Base-by-base conservation (phyloP, 2,329 filamentous ascomycete species). In the Beauveria sp. region DNA sequence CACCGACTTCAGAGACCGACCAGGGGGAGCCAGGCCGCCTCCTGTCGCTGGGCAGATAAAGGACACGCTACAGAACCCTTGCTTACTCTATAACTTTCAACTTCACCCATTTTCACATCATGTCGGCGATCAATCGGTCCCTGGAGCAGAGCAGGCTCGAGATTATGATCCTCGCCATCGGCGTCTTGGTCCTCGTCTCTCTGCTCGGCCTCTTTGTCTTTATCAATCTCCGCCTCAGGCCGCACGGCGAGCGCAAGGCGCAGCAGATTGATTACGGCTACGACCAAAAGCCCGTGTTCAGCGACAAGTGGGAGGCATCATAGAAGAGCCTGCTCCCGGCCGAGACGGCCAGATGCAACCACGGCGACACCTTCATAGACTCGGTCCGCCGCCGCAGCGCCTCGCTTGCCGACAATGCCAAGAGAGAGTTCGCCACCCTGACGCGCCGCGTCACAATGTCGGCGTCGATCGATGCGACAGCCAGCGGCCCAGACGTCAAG, bases 141-240 rank as follows among this genome's bases (percentile, higher is more conserved):
- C 46, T 70, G 48, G 69, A 73, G n/a, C 64, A 69, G 40, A 69
- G 65, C 60, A 68, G 68, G 49, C 61, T 73, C 42, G 73, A 76
- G 64, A 73, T 76, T 50, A 56, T 71, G 43, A 64, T 75, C 28
- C 64, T 77, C 28, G 72, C 74, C 14, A 62, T 68, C 16, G 69
- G 68, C 14, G 69, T 73, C 50, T 64, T 76, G 42, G 48, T 72
- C 18, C 68, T 76, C 28, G 72, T 75, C 18, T 66, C 65, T 18
- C 63, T 72, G 7, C 66, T 77, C 18, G 68, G 67, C 24, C 62
- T 72, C n/a, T 58, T 75, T 26, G 67, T 76, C 45, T 69, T 71
- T 49, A 63, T 71, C 50, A 70, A 69, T 34, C 63, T 69, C 24
- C 65, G 66, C 8, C 60, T 67, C 28, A 68, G 66, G 38, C 59